phyloP scores from a whole-genome alignment of 208 protist species.

The Leishmania braziliensis region DNA sequence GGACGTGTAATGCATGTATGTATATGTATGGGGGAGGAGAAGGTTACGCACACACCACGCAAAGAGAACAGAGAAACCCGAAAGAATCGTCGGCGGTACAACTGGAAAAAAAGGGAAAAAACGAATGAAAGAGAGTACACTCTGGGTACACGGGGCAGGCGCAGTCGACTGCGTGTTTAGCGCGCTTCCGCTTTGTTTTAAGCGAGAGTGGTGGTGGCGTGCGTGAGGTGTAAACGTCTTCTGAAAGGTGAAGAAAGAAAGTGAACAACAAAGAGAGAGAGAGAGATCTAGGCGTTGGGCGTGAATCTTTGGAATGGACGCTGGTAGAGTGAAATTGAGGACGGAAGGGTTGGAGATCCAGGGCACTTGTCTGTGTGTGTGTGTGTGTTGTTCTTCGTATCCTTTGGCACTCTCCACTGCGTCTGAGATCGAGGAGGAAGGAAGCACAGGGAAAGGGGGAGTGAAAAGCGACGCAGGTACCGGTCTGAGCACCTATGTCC shows the following conservation, averaged over 20 bases:
- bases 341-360: not conserved
- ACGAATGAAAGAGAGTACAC: not conserved
- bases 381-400: not conserved
- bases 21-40: not conserved
- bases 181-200: not conserved
- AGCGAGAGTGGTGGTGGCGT: not conserved
- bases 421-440: not conserved
- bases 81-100: not conserved
- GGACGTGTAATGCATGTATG: not conserved
- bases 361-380: not conserved
- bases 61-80: not conserved
- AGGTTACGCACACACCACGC: not conserved
- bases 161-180: not conserved
- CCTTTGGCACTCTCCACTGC: not conserved
- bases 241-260: not conserved
- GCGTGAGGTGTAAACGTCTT: not conserved
- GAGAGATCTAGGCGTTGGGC: not conserved
- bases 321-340: not conserved
- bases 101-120: constrained; percentile 15
- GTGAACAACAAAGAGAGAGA: not conserved
- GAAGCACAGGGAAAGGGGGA: not conserved
- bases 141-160: not conserved
- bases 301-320: not conserved
- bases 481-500: not conserved
- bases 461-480: not conserved